phyloP scores from a whole-genome alignment of 2,329 filamentous ascomycete genomes.

The Pseudogymnoascus sp. region DNA sequence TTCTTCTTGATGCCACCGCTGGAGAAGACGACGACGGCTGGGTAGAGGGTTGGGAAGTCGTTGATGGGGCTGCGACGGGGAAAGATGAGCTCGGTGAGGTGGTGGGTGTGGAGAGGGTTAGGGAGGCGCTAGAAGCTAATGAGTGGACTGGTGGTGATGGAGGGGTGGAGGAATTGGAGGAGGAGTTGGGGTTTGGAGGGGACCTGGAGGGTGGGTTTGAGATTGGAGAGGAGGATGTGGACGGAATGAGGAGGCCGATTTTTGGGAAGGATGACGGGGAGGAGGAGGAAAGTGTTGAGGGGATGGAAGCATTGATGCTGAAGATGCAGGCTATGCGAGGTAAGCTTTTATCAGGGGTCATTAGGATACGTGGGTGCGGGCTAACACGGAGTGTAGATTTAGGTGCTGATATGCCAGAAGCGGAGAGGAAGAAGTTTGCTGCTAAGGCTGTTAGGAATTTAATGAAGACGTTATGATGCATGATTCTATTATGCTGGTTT shows the following conservation, averaged over 20 bases:
- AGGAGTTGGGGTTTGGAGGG: slow-evolving; percentile 29
- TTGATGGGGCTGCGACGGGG: slow-evolving; percentile 39
- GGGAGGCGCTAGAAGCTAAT: slow-evolving; percentile 56
- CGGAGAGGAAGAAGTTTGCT: slow-evolving; percentile 51
- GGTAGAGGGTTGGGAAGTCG: slow-evolving; percentile 52
- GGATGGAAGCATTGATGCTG: slow-evolving; percentile 54
- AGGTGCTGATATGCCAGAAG: slow-evolving; percentile 49
- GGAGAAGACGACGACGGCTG: slow-evolving; percentile 51
- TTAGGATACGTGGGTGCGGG: background rate
- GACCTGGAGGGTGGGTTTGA: slow-evolving; percentile 27
- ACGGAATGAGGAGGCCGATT: slow-evolving; percentile 30
- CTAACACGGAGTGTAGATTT: slow-evolving; percentile 36
- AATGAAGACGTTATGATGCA: slow-evolving; percentile 39
- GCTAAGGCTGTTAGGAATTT: slow-evolving; percentile 54
- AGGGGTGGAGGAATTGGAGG: slow-evolving; percentile 30
- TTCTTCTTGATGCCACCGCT: slow-evolving; percentile 46
- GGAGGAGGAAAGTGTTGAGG: slow-evolving; percentile 38
- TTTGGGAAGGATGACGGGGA: slow-evolving; percentile 16
- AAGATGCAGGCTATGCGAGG: slow-evolving; percentile 49
- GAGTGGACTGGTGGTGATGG: slow-evolving; percentile 45
- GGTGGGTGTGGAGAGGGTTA: slow-evolving; percentile 47
- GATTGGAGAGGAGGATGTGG: slow-evolving; percentile 31
- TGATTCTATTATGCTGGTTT: background rate
- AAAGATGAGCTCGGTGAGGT: slow-evolving; percentile 55
- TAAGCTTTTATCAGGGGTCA: slow-evolving; percentile 12